Evolutionary conservation across 768 basidiomycete genomes (phyloP), one percentile per base, ranked within the genome.

Genomic region (Boletus rubescentipes): DNA sequence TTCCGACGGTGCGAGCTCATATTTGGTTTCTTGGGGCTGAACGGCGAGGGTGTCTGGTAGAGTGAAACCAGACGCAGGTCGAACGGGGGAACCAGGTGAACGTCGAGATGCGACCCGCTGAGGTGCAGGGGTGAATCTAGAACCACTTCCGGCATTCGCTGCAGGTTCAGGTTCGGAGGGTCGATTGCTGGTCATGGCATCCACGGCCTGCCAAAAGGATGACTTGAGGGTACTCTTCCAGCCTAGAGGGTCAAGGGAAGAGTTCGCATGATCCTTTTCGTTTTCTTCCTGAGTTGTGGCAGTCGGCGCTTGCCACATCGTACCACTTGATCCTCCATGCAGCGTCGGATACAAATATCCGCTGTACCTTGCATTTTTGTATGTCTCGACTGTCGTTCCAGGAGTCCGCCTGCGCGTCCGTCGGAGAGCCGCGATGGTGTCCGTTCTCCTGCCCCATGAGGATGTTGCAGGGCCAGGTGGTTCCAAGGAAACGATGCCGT

Each of bases 181-280:
- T 26, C 79, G 59, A 57, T 66, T 76, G n/a, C 76, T 71, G 37
- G 79, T 75, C 46, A 83, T 77, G 2, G 76, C 71, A 59, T 77
- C 79, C 59, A 83, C 75, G 6, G 79, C 80, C 49, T 74, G 73
- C 47, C 77, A 73, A 11, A 83, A 63, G 34, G 77, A 77, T 16
- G 75, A 74, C 53, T 66, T 74, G 59, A 81, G 46, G 21, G 74
- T 71, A 16, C 68, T 59, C 10, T 74, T 73, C 80, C 80, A 81
- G 21, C 73, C 66, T 8, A 72, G 43, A 15, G 49, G 21, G 26
- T 63, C 74, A 4, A 40, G 23, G 9, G 35, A 38, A 15, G 41
- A 40, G 14, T 52, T 21, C 7, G 12, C 29, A 6, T 5, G 37
- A 46, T 15, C 32, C 23, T 5, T 47, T 26, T 9, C 16, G 12